Conservation (phyloP, 306 rosid species). For the Inga oerstediana region DNA sequence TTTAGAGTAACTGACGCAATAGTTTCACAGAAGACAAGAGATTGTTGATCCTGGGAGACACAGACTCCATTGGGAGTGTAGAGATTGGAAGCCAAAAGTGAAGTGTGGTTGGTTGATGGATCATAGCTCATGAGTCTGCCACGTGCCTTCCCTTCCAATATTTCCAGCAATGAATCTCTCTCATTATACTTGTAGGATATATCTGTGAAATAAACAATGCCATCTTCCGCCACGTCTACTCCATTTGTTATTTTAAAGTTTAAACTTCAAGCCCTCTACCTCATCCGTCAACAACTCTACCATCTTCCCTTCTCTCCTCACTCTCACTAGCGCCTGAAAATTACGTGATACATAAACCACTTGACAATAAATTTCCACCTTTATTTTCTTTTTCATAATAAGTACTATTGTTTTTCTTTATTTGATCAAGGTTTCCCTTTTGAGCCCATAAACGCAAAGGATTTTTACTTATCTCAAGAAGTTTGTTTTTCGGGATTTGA, state of each 20-base stretch:
- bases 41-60: slow-evolving; percentile 59
- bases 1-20: too few relatives aligned
- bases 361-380: too few relatives aligned
- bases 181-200: slow-evolving; percentile 53
- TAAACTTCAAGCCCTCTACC: slow-evolving; percentile 53
- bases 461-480: too few relatives aligned
- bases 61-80: slow-evolving; percentile 69
- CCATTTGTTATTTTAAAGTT: slow-evolving; percentile 54
- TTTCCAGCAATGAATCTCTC: slow-evolving; percentile 26
- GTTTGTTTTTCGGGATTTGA: accelerated
- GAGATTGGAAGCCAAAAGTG: slow-evolving; percentile 49
- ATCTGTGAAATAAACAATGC: slow-evolving; percentile 73
- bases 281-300: slow-evolving; percentile 50
- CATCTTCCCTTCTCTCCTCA: slow-evolving; percentile 44
- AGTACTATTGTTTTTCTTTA: too few relatives aligned
- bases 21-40: slow-evolving; percentile 66
- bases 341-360: too few relatives aligned
- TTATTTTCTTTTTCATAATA: too few relatives aligned
- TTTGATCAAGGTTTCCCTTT: too few relatives aligned
- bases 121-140: slow-evolving; percentile 68
- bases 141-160: slow-evolving; percentile 60
- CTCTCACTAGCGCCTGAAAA: slow-evolving; percentile 59
- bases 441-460: too few relatives aligned
- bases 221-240: slow-evolving; percentile 66
- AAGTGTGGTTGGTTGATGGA: slow-evolving; percentile 55